phyloP scores from a whole-genome alignment of 768 basidiomycete genomes.

The Pleurotus platypus region DNA sequence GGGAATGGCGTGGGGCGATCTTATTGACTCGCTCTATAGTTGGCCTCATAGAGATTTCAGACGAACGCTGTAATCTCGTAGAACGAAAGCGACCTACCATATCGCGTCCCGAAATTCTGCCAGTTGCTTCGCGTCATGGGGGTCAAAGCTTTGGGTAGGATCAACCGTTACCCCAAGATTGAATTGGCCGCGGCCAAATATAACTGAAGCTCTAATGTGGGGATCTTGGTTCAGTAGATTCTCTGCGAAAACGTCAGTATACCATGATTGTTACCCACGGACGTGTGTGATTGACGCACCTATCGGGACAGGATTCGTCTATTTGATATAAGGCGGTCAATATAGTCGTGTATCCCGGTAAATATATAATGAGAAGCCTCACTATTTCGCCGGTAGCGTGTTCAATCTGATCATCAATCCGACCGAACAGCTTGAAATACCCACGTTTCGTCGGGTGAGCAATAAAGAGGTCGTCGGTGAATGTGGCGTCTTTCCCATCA shows the following conservation, averaged over 20 bases:
- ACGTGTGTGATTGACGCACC: slow-evolving; percentile 9
- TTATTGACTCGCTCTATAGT: slow-evolving; percentile 19
- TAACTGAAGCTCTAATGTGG: slow-evolving; percentile 17
- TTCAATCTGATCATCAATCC: slow-evolving; percentile 19
- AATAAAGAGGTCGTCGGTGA: slow-evolving; percentile 19
- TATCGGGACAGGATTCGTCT: slow-evolving; percentile 28
- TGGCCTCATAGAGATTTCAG: slow-evolving; percentile 15
- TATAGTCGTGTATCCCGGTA: too few relatives aligned
- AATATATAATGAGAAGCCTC: background rate
- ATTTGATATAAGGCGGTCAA: background rate
- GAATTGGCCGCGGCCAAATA: slow-evolving; percentile 28
- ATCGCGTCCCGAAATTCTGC: slow-evolving; percentile 2
- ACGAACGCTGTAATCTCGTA: slow-evolving; percentile 15
- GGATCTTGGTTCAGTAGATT: slow-evolving; percentile 16
- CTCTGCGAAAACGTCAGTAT: slow-evolving; percentile 10
- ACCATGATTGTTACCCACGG: too few relatives aligned
- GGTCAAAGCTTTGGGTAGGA: slow-evolving; percentile 18
- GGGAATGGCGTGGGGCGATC: slow-evolving; percentile 22
- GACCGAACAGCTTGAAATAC: slow-evolving; percentile 18
- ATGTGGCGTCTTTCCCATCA: slow-evolving; percentile 12
- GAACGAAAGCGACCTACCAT: slow-evolving; percentile 1
- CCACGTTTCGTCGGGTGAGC: slow-evolving; percentile 20
- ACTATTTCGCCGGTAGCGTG: slow-evolving; percentile 17
- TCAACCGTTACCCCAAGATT: slow-evolving; percentile 27
- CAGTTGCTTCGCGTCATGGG: slow-evolving; percentile 6